Base-by-base conservation (phyloP, 2,329 filamentous ascomycete species). In the Acephala macrosclerotiorum region DNA sequence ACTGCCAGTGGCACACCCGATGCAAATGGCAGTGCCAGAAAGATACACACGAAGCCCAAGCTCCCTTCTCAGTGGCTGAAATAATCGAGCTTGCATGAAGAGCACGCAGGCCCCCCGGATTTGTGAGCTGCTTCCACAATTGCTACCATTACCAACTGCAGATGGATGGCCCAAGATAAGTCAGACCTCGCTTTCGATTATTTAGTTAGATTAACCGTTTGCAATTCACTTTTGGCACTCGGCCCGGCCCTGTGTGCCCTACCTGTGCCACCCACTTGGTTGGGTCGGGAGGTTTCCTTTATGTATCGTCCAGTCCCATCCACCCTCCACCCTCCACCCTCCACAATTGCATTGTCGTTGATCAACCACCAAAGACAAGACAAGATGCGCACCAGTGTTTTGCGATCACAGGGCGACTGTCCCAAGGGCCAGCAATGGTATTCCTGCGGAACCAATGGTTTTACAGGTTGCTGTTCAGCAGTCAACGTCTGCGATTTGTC, bases 381-480 rank as follows among this genome's bases (percentile, higher is more conserved):
- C 18, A 49, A 49, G 45, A 49, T 49, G 45, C 45, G 45, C 45
- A 11, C 25, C 45, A 49, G 25, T 14, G 11, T 25, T 26, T 12
- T 11, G 22, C 22, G 49, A 53, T 3, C 49, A 4, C 25, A 18
- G 70, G 68, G 22, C 36, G 56, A 57, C 16, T 66, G 64, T 51
- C 25, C 47, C 12, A 9, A 56, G 2, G 64, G 56, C 5, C 56
- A 60, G 38, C 56, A 59, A 35, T 83, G 76, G 67, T 84, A 81
- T 68, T 58, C 66, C 26, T 85, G 82, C 68, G 65, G 57, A 16
- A 47, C 60, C 57, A 79, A 74, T 68, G 67, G 68, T 36, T 84
- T 81, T 68, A 64, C 59, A 2, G 83, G 82, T 20, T 86, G 85
- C 70, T 86, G 84, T 71, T 72, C 75, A 16, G 72, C 75, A 16